These are phyloP conservation scores for Inga laurina DNA, from an alignment of 306 rosid species.

Conservation along the genomic window DNA sequence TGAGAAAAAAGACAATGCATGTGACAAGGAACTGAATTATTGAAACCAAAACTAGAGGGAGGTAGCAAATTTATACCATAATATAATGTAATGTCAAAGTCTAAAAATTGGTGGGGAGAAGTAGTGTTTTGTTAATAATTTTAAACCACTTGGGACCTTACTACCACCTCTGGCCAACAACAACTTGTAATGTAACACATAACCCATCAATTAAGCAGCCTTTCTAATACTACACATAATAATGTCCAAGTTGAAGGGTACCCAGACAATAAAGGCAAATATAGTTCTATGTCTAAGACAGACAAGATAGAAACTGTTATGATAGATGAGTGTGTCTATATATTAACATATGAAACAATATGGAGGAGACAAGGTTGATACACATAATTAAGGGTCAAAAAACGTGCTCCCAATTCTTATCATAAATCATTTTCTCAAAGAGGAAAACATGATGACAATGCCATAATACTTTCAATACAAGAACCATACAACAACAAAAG, in stretches of 20 bases:
- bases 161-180: conserved; percentile 31
- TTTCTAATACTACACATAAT: neutral
- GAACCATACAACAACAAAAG: neutral
- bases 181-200: conserved; percentile 28
- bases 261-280: neutral
- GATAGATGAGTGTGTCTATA: no score
- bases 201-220: neutral
- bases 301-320: neutral
- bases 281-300: neutral
- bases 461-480: neutral
- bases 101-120: conserved; percentile 39
- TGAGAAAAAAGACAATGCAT: conserved; percentile 41
- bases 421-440: neutral
- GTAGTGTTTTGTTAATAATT: conserved; percentile 29
- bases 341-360: neutral
- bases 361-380: neutral
- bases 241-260: neutral
- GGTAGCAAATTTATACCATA: conserved; percentile 38
- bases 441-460: neutral
- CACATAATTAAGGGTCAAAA: neutral
- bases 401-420: neutral
- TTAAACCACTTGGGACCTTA: conserved; percentile 46
- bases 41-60: conserved; percentile 31
- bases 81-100: conserved; percentile 46
- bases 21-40: conserved; percentile 66